Evolutionary conservation across 2,329 filamentous ascomycete species (phyloP).

Genomic region (Phaeosphaeriaceae sp.): DNA sequence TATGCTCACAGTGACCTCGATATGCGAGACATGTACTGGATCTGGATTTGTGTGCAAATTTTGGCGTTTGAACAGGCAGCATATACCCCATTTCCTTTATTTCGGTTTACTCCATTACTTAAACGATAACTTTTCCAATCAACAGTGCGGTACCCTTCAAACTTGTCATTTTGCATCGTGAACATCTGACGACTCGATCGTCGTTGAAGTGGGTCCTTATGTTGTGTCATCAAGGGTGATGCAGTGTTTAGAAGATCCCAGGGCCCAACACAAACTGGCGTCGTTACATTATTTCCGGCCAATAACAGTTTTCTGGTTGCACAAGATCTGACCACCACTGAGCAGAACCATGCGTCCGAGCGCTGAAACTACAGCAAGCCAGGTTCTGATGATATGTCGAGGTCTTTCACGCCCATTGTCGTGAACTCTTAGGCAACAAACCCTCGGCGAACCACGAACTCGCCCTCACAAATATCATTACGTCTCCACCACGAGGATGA

Average conservation of each 20-base stretch:
- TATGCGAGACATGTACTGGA: neutral
- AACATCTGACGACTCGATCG: neutral
- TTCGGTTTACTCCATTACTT: neutral
- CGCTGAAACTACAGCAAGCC: neutral
- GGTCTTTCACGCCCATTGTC: neutral
- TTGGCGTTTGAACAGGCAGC: neutral
- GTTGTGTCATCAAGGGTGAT: neutral
- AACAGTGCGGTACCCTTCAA: neutral
- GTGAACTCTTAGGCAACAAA: neutral
- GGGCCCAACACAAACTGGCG: neutral
- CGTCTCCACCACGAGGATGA: neutral
- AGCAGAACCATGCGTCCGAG: neutral
- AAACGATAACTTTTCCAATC: neutral
- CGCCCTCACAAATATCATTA: neutral
- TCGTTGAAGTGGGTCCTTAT: neutral
- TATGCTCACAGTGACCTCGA: neutral
- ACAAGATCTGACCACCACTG: neutral
- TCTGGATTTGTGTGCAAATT: neutral
- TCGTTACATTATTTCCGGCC: neutral
- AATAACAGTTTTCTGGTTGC: neutral
- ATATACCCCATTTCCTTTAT: neutral
- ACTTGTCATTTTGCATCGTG: neutral
- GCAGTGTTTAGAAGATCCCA: neutral
- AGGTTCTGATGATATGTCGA: neutral
- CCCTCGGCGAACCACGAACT: neutral